Base-by-base conservation (phyloP, 73 alveolate genomes). In the Tetrahymena thermophila region DNA sequence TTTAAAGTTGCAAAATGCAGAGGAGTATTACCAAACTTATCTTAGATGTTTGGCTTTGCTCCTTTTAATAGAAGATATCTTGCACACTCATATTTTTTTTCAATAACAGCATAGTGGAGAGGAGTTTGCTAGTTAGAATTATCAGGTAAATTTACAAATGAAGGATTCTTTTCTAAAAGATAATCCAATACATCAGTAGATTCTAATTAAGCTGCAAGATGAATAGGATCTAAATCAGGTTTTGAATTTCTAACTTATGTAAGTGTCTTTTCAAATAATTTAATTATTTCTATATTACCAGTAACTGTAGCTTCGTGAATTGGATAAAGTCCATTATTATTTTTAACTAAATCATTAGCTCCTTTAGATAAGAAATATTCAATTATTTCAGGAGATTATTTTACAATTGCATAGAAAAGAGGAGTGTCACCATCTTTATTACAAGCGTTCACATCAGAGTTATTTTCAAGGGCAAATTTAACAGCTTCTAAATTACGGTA, bases 381-480 rank as follows among this genome's bases (percentile, higher is more conserved):
- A 35, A 94, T 85, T 21, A 94, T 43, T 35, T 95, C 96, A n/a
- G 85, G 85, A 93, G 94, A 94, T 55, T 56, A 43, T 71, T 93
- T 95, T 35, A 57, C 96, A 28, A 95, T 93, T 84, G 98, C 97
- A 19, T 95, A 94, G 95, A 94, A 97, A 14, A 96, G 94, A 37
- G 97, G 94, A 50, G 98, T 96, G 93, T 96, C 98, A 34, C 98
- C 98, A 85, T 96, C 43, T 89, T 84, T 55, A 95, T 96, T 96
- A 84, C 95, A 96, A n/a, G 83, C 94, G 94, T 96, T 95, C 21
- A 95, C 56, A 96, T 93, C 94, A 17, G 98, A 97, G 0, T 96
- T 97, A 71, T 96, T 93, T 37, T 95, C 98, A 28, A 94, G 38
- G 95, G 96, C 93, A 85, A 95, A 96, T 85, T 96, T 84, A 1